phyloP scores from a whole-genome alignment of 2,329 filamentous ascomycete genomes.

The Fusarium sp. region DNA sequence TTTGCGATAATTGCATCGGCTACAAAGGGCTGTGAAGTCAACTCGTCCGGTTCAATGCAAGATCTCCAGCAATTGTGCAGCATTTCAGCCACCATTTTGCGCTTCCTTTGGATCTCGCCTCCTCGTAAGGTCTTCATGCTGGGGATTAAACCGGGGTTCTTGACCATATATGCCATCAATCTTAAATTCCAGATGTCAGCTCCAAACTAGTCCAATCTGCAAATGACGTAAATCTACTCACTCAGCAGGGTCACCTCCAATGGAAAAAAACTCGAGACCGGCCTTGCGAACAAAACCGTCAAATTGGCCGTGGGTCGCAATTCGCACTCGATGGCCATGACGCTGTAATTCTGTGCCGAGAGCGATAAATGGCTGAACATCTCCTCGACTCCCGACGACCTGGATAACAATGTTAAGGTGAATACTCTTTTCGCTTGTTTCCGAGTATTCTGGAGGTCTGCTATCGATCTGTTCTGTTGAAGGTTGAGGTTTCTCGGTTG shows the following conservation, averaged over 20 bases:
- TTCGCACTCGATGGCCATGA: constrained; percentile 33
- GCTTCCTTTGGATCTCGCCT: constrained; percentile 50
- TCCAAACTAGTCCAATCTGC: too few relatives aligned
- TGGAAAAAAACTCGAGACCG: constrained; percentile 20
- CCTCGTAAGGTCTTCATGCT: constrained; percentile 47
- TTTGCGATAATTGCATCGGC: constrained; percentile 67
- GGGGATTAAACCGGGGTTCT: constrained; percentile 52
- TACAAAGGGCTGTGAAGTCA: constrained; percentile 57
- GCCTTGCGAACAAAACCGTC: constrained; percentile 5
- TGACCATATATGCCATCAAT: constrained; percentile 49
- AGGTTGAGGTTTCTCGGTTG: neutral
- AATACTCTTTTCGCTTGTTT: neutral
- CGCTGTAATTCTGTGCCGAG: constrained; percentile 20
- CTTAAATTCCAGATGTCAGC: neutral
- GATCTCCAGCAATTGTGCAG: constrained; percentile 51
- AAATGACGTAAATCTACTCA: neutral
- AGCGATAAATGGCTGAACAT: constrained; percentile 34
- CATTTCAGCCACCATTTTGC: constrained; percentile 50
- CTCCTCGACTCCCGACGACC: constrained; percentile 31
- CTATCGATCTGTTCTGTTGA: neutral
- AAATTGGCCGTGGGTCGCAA: constrained; percentile 33
- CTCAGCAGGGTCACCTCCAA: constrained; percentile 30
- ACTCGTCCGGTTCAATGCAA: constrained; percentile 34
- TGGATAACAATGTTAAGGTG: constrained; percentile 36
- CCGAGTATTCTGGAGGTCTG: constrained; percentile 1